Percentiles rank a stretch among this genome's conserved stretches.
Evolutionary conservation across 768 basidiomycete genomes (phyloP).

Genomic region (Tulasnella sp.): DNA sequence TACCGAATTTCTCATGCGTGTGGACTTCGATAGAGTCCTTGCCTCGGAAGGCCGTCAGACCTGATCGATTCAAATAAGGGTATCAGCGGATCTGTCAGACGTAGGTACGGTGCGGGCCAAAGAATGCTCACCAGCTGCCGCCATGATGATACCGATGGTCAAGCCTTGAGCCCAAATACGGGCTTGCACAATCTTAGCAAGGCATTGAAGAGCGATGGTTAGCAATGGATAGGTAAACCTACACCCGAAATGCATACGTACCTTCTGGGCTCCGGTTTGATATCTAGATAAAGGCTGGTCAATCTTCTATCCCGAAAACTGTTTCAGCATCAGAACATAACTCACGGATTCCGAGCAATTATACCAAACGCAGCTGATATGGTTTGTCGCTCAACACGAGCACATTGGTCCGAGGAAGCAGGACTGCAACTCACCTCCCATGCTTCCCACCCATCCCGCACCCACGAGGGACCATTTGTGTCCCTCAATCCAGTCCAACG

Average conservation of each 20-base stretch:
- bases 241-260: conserved; percentile 1
- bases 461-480: conserved; percentile 65
- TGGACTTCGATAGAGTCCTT: too few species aligned
- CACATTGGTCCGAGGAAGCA: background rate
- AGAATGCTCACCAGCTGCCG: conserved; percentile 21
- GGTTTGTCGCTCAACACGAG: too few species aligned
- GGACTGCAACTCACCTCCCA: conserved; percentile 28
- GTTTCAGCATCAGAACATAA: conserved; percentile 20
- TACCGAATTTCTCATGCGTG: too few species aligned
- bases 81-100: too few species aligned
- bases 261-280: conserved; percentile 23
- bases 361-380: conserved; percentile 46
- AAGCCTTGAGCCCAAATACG: conserved; percentile 36
- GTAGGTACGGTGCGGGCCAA: too few species aligned
- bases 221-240: background rate
- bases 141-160: conserved; percentile 26
- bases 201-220: background rate
- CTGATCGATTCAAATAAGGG: too few species aligned
- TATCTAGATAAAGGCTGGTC: conserved; percentile 5
- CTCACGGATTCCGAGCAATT: conserved; percentile 58
- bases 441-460: conserved; percentile 61
- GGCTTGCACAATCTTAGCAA: conserved; percentile 51
- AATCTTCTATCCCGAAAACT: background rate
- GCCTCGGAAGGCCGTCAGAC: too few species aligned
- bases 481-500: conserved; percentile 50